Base-by-base conservation (phyloP, 768 basidiomycete genomes). In the Ramaria sp. region DNA sequence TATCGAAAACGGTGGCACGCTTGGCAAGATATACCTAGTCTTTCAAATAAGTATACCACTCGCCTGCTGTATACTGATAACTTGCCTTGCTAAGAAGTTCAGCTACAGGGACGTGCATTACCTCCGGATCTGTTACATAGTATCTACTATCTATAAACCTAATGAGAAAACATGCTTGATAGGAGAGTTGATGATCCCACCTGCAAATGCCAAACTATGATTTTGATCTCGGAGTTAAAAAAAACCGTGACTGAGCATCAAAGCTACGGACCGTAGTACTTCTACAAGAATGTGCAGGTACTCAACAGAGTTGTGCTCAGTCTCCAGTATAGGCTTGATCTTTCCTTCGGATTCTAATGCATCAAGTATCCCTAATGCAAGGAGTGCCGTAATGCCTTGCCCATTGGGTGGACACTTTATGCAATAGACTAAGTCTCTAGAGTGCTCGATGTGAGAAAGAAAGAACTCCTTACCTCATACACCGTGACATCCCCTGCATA, bases 351-450 rank as follows among this genome's bases (percentile, higher is more conserved):
- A 80, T 70, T 95, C 88, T 15, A 97, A 77, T 27, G 77, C 81
- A 63, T 98, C 95, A 50, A 99, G 73, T 59, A 99, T 91, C 1
- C 96, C 96, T 20, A 98, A 78, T 12, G 94, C 91, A 31, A 99
- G 72, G 7, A 98, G 77, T 0, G 96, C 91, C 4, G 94, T 95
- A 42, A 99, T 80, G 65, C 94, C 95, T 79, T 97, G 94, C 9
- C 95, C 93, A 67, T 96, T 98, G 0, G 95, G 95, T 7, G 94
- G 95, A 64, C 92, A 95, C 91, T 91, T 45, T 9, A 50, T 37
- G 22, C 6, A 46, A 15, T 41, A 38, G 51, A 48, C 51, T 39
- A 62, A n/a, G 53, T 19, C 59, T 34, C 33, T 37, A 34, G 27
- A 5, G 27, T 27, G 27, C 2, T 27, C 27, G 27, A 43, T 31